Percentiles rank a stretch among this genome's conserved stretches.
These are phyloP conservation scores for Penicillium sp. DNA, from an alignment of 2,329 filamentous ascomycete species.

Conservation along the genomic window DNA sequence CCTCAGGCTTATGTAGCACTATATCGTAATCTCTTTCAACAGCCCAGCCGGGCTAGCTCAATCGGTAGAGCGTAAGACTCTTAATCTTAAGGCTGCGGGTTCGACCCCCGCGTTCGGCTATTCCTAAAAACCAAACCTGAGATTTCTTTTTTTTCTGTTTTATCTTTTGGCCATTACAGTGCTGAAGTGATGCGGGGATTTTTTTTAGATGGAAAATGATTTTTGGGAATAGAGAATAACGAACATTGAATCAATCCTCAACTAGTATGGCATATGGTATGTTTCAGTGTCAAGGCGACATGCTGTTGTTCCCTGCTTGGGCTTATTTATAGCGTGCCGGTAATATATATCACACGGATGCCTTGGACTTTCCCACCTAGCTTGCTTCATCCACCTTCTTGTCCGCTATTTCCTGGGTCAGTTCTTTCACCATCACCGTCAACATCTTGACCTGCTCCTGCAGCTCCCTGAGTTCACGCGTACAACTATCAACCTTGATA, in stretches of 20 bases:
- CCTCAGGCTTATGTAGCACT: neutral
- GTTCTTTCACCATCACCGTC: constrained; percentile 62
- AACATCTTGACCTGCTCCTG: constrained; percentile 59
- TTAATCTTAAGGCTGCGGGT: constrained; percentile 50
- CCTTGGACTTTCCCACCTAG: neutral
- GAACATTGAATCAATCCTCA: too few relatives aligned
- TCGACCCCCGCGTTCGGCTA: constrained; percentile 46
- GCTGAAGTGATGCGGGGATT: too few relatives aligned
- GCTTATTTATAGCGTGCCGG: neutral
- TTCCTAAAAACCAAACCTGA: constrained; percentile 21
- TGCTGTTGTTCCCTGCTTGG: neutral
- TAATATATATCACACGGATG: neutral
- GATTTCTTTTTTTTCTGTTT: constrained; percentile 12
- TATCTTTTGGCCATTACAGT: neutral
- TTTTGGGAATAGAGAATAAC: too few relatives aligned
- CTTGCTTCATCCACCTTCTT: neutral
- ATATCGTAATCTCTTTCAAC: neutral
- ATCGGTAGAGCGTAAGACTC: constrained; percentile 52
- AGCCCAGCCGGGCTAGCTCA: constrained; percentile 47
- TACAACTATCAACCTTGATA: constrained; percentile 73
- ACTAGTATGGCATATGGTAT: too few relatives aligned
- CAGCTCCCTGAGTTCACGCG: constrained; percentile 59
- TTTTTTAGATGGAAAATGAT: neutral
- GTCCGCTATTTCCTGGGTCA: constrained; percentile 41
- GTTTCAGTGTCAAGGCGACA: too few relatives aligned